Conservation (phyloP, 345 rosid species). For the Cardamine chenopodiifolia region DNA sequence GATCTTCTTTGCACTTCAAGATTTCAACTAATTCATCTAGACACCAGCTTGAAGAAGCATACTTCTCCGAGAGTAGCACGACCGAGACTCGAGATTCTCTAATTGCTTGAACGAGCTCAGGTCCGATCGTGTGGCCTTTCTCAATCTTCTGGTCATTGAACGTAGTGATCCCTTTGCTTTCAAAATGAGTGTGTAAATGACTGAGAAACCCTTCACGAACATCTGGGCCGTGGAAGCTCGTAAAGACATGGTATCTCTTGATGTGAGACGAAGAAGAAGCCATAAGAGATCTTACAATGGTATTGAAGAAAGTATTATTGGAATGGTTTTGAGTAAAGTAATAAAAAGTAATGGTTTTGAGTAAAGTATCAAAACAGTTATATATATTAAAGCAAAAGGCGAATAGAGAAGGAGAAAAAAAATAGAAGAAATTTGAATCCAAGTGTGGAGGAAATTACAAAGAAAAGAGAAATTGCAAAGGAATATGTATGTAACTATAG, state of each 20-base stretch:
- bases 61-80: not conserved
- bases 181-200: not conserved
- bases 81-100: not conserved
- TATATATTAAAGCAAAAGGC: too few relatives aligned
- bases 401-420: too few relatives aligned
- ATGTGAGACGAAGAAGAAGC: not conserved
- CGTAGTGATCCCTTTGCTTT: not conserved
- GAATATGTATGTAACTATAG: too few relatives aligned
- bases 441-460: too few relatives aligned
- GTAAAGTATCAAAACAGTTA: too few relatives aligned
- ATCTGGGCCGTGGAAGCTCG: conserved; percentile 17
- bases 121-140: conserved; percentile 8
- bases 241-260: not conserved
- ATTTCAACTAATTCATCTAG: conserved; percentile 6
- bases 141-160: not conserved
- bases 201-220: not conserved
- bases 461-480: too few relatives aligned
- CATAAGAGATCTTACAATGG: not conserved
- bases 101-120: not conserved
- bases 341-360: too few relatives aligned
- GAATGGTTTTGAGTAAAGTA: too few relatives aligned
- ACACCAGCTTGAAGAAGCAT: not conserved
- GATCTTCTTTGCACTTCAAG: not conserved
- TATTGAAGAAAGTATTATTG: not conserved
- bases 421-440: too few relatives aligned